These are phyloP conservation scores for Ceratocystis cubensis DNA, from an alignment of 2,329 filamentous ascomycete species.

Conservation along the genomic window DNA sequence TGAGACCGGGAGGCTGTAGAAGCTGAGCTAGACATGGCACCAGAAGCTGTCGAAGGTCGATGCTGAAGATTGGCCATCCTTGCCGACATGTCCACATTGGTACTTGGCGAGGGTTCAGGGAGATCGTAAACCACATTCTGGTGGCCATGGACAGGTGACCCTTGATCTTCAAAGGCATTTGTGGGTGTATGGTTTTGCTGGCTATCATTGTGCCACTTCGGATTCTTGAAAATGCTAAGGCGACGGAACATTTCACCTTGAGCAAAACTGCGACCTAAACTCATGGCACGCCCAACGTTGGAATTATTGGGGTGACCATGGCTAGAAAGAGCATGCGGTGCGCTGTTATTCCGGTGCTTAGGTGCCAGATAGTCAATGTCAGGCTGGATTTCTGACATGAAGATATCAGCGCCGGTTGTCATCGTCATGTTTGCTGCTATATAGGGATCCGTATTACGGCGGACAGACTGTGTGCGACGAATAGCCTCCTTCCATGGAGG, in stretches of 20 bases:
- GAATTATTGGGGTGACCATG: conserved; percentile 12
- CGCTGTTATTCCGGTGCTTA: conserved; percentile 26
- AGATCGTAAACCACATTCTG: neutral
- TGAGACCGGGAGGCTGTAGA: conserved; percentile 18
- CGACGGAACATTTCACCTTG: conserved; percentile 19
- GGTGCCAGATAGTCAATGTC: conserved; percentile 45
- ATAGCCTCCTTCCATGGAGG: conserved; percentile 36
- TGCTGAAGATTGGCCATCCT: neutral
- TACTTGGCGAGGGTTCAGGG: neutral
- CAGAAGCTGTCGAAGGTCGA: conserved; percentile 16
- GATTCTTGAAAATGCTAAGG: conserved; percentile 20
- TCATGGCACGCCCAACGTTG: conserved; percentile 19
- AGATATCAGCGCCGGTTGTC: neutral
- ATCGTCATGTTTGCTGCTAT: conserved; percentile 8
- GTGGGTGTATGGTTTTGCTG: neutral
- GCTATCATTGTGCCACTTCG: conserved; percentile 4
- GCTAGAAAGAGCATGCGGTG: conserved; percentile 12
- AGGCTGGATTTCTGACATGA: conserved; percentile 36
- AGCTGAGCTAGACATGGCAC: conserved; percentile 7
- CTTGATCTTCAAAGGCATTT: neutral
- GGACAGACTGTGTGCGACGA: conserved; percentile 25
- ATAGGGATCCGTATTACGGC: conserved; percentile 15
- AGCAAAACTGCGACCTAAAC: conserved; percentile 19
- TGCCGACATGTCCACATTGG: neutral
- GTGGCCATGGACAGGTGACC: neutral